Conservation (phyloP, 2,329 filamentous ascomycete species). For the Calonectria pauciramosa region DNA sequence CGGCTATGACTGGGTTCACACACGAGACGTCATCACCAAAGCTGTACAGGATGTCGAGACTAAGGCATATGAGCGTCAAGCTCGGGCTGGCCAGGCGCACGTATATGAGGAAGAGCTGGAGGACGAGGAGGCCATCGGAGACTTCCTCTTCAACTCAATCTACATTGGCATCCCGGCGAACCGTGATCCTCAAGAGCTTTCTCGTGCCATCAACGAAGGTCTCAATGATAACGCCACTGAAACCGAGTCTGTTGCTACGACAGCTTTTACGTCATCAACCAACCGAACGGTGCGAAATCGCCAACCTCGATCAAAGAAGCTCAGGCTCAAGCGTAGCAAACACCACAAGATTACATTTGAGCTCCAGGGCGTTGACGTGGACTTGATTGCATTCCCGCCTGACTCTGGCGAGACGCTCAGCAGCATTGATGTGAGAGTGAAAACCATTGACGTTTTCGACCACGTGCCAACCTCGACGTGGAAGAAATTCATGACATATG, state of each 20-base stretch:
- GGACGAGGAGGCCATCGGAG: constrained; percentile 88
- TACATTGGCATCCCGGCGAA: constrained; percentile 95
- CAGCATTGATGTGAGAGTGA: constrained; percentile 86
- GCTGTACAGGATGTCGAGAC: constrained; percentile 90
- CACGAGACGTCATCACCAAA: constrained; percentile 86
- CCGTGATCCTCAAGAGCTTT: constrained; percentile 84
- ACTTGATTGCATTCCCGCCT: constrained; percentile 85
- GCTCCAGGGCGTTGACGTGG: constrained; percentile 84
- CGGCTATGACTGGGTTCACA: constrained; percentile 95
- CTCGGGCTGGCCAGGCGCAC: constrained; percentile 68
- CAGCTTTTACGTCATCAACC: constrained; percentile 73
- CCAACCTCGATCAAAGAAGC: constrained; percentile 66
- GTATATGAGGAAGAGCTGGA: constrained; percentile 79
- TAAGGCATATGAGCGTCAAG: constrained; percentile 82
- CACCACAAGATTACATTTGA: constrained; percentile 97
- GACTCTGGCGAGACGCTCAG: constrained; percentile 85
- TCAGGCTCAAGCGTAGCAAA: constrained; percentile 87
- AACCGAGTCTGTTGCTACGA: constrained; percentile 89
- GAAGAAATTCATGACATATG: constrained; percentile 98
- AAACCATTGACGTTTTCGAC: constrained; percentile 91
- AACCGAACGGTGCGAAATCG: constrained; percentile 61
- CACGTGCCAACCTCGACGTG: constrained; percentile 96
- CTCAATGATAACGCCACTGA: constrained; percentile 90
- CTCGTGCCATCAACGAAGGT: constrained; percentile 87
- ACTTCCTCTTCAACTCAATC: constrained; percentile 98